Base-by-base conservation (phyloP, 2,329 filamentous ascomycete species). In the Pseudovirgaria hyperparasitica region DNA sequence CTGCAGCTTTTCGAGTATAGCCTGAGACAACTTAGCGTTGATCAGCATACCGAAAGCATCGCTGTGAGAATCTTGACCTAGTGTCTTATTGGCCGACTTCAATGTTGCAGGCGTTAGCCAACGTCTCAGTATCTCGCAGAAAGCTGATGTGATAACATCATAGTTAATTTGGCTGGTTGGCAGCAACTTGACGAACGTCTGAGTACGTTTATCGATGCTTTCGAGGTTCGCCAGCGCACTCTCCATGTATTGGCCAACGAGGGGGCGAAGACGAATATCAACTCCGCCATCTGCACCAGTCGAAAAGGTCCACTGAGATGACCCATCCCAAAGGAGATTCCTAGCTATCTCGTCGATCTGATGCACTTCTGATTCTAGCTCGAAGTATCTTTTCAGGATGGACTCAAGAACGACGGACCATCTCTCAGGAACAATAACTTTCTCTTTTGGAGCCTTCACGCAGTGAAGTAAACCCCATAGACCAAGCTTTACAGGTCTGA, bases 201-300 rank as follows among this genome's bases (percentile, higher is more conserved):
- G 27, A 2, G 52, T 29, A 9, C 42, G 43, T 16, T 35, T 33
- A n/a, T 48, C 41, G n/a, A 55, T 23, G 8, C 33, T 34, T 25
- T 28, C 36, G 14, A 55, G 46, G 3, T 38, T 41, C n/a, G 36
- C 30, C 85, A 96, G 76, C 77, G 96, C 67, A 6, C 29, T 32
- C 3, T 35, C 31, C 29, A 50, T 38, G 67, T 92, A 60, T 79
- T 87, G 52, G 81, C 77, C 52, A 72, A 90, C 62, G 75, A 92
- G 67, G 78, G 86, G 69, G 70, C 43, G 32, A 31, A 38, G 36
- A 6, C 60, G 58, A 10, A 73, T 60, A 22, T 73, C 63, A 11
- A 82, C 56, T 1, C 57, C 58, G 4, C 63, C 63, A 16, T 64
- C 49, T 0, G 48, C 43, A 0, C 51, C 55, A 2, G 53, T 43